phyloP scores from a whole-genome alignment of 148 eudicot genomes.

The Rhododendron kiyosumense region DNA sequence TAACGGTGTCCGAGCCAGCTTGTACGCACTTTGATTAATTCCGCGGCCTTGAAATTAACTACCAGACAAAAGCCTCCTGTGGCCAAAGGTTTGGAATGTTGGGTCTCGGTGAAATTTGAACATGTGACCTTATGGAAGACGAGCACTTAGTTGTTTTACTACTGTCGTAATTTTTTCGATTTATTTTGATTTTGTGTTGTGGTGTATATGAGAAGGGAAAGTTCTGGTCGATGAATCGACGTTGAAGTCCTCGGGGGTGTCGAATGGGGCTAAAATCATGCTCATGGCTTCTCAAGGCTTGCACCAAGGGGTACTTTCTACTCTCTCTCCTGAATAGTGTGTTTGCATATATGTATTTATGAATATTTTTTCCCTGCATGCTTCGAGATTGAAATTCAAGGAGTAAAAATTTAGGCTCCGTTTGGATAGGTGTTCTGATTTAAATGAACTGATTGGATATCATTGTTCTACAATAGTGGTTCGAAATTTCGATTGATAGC shows the following conservation, averaged over 20 bases:
- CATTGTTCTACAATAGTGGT: not conserved
- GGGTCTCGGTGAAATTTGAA: too few relatives aligned
- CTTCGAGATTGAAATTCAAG: not conserved
- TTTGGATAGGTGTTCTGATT: not conserved
- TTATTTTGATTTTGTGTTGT: not conserved
- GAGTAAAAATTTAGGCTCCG: not conserved
- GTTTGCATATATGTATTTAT: not conserved
- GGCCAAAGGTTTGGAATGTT: too few relatives aligned
- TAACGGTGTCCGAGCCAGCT: too few relatives aligned
- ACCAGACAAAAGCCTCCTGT: too few relatives aligned
- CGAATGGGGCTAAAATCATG: slow-evolving; percentile 70
- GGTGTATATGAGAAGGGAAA: slow-evolving; percentile 34
- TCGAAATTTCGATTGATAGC: not conserved
- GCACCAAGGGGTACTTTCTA: slow-evolving; percentile 77
- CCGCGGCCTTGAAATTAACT: too few relatives aligned
- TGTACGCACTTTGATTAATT: too few relatives aligned
- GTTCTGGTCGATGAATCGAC: slow-evolving; percentile 54
- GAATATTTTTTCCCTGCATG: not conserved
- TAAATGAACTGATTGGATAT: not conserved
- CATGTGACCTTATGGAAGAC: too few relatives aligned
- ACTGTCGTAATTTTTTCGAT: not conserved
- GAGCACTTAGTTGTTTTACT: not conserved
- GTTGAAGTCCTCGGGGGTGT: slow-evolving; percentile 40
- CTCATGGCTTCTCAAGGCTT: slow-evolving; percentile 84
- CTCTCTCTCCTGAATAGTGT: not conserved